Evolutionary conservation across 2,329 filamentous ascomycete genomes (phyloP).

Genomic region (Trichophyton verrucosum): DNA sequence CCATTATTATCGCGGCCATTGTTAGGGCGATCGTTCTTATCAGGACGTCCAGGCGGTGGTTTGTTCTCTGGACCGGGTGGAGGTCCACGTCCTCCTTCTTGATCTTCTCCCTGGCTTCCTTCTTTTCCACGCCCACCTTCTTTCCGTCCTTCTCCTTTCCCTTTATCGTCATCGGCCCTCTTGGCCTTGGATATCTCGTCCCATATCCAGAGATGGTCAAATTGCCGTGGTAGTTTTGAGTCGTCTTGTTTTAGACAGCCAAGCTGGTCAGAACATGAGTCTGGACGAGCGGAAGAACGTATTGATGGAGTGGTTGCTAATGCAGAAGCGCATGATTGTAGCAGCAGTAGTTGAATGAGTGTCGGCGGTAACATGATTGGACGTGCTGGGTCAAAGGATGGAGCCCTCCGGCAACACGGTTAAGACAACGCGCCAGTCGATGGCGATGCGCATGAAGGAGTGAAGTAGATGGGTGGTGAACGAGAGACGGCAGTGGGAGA

Average conservation of each 20-base stretch:
- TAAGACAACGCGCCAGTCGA: background rate
- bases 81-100: background rate
- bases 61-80: background rate
- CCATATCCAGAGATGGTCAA: background rate
- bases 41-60: background rate
- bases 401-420: background rate
- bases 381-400: background rate
- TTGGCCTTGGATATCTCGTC: background rate
- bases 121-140: background rate
- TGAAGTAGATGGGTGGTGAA: background rate
- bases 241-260: background rate
- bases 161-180: background rate
- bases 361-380: background rate
- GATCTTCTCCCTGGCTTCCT: background rate
- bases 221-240: background rate
- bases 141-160: background rate
- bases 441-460: background rate
- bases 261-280: background rate
- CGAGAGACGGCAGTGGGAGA: background rate
- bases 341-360: background rate
- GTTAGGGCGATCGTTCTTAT: background rate
- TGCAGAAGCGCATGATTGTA: background rate
- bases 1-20: background rate
- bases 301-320: background rate
- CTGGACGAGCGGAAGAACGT: background rate